Conservation (phyloP, 2,329 filamentous ascomycete genomes). For the Pyrenochaeta sp. region DNA sequence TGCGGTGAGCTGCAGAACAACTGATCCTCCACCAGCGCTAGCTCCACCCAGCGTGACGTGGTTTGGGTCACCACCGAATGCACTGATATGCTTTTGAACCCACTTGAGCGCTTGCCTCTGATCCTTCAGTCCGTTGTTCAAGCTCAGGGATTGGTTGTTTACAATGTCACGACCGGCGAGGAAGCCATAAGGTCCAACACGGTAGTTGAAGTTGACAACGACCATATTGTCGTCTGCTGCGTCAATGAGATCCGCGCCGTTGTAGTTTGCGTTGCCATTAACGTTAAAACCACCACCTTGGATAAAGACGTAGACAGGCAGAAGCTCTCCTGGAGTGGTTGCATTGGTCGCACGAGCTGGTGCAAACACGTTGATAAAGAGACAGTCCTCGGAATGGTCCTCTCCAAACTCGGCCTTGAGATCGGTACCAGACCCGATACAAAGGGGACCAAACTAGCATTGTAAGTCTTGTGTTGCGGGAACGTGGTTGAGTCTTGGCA, state of each 20-base stretch:
- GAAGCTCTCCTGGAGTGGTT: no score
- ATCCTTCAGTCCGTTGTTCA: constrained; percentile 50
- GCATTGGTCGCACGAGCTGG: constrained; percentile 42
- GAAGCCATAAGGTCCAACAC: constrained; percentile 51
- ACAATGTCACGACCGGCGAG: constrained; percentile 42
- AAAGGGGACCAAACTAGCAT: constrained; percentile 41
- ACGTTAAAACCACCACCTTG: constrained; percentile 50
- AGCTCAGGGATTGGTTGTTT: constrained; percentile 34
- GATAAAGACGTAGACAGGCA: constrained; percentile 52
- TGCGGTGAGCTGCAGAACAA: constrained; percentile 47
- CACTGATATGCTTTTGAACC: constrained; percentile 45
- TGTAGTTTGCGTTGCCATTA: constrained; percentile 47
- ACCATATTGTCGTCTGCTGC: constrained; percentile 42
- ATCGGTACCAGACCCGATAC: constrained; percentile 35
- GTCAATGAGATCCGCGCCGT: constrained; percentile 43
- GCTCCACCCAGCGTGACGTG: constrained; percentile 50
- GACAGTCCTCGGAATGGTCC: constrained; percentile 48
- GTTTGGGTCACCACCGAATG: constrained; percentile 50
- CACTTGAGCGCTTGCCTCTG: constrained; percentile 46
- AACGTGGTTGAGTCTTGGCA: background rate
- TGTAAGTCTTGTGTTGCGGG: constrained; percentile 9
- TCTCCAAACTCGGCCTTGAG: constrained; percentile 37
- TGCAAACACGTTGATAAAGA: constrained; percentile 50
- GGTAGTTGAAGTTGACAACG: constrained; percentile 51
- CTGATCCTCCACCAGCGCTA: constrained; percentile 50